Conservation (phyloP, 768 basidiomycete species). For the Mycena amicta region DNA sequence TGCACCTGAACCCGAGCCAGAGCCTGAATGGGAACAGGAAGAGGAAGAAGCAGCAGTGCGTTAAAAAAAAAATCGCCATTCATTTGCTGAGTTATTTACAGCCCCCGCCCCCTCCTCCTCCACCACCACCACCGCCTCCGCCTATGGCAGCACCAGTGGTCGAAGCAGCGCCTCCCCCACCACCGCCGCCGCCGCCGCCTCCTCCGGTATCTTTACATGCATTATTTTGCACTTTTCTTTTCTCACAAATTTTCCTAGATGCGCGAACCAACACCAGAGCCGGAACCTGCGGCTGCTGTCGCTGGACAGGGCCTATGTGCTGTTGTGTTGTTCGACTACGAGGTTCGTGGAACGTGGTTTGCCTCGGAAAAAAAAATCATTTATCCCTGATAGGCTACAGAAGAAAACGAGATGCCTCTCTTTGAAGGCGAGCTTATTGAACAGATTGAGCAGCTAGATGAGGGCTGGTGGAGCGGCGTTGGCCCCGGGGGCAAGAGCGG, state of each 20-base stretch:
- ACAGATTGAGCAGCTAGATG: constrained; percentile 81
- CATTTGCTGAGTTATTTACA: too few species aligned
- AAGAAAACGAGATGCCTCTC: constrained; percentile 85
- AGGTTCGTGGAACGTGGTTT: constrained; percentile 39
- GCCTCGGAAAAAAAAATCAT: neutral
- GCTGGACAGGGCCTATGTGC: constrained; percentile 62
- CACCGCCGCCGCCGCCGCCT: constrained; percentile 39
- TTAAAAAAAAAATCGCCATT: constrained; percentile 13
- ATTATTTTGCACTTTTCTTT: neutral
- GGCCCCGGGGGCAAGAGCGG: constrained; percentile 74
- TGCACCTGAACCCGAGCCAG: constrained; percentile 28
- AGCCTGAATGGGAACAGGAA: constrained; percentile 30
- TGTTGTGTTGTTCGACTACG: constrained; percentile 80
- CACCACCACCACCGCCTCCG: constrained; percentile 44
- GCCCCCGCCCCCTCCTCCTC: constrained; percentile 41
- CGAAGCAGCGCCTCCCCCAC: constrained; percentile 40
- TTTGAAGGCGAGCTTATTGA: constrained; percentile 81
- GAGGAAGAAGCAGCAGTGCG: constrained; percentile 34
- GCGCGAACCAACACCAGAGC: constrained; percentile 23
- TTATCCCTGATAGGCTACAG: constrained; percentile 58
- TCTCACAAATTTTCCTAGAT: constrained; percentile 8
- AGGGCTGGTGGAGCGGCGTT: constrained; percentile 91
- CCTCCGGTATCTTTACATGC: constrained; percentile 19
- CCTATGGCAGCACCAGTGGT: constrained; percentile 34
- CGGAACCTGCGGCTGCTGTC: constrained; percentile 29